A percentile compares a stretch with the other conserved stretches of the same genome.
Evolutionary conservation across 768 basidiomycete species (phyloP).

Genomic region (Mycena haematopus): DNA sequence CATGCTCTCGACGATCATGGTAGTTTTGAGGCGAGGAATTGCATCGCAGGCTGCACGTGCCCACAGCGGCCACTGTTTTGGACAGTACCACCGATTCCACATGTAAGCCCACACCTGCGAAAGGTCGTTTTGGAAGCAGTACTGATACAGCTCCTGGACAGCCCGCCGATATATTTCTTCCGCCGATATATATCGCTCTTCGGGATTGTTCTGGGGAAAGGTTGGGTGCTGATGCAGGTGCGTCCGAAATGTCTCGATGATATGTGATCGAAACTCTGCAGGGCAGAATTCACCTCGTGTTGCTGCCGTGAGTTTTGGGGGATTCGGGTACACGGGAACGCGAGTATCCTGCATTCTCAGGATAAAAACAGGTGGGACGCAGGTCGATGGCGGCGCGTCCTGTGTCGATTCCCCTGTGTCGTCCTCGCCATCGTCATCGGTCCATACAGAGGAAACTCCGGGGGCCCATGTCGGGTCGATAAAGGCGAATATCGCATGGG

Average conservation of each 20-base stretch:
- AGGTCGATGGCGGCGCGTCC: constrained; percentile 6
- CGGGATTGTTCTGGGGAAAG: background rate
- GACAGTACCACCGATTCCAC: background rate
- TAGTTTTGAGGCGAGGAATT: constrained; percentile 28
- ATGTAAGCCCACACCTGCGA: background rate
- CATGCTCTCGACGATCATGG: constrained; percentile 35
- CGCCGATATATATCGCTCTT: background rate
- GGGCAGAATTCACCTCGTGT: background rate
- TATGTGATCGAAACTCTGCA: background rate
- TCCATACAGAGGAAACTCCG: constrained; percentile 10
- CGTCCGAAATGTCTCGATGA: background rate
- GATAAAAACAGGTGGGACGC: constrained; percentile 29
- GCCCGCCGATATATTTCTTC: background rate
- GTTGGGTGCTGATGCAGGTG: background rate
- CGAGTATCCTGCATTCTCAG: constrained; percentile 13
- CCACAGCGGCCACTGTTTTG: background rate
- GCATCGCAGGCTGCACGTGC: background rate
- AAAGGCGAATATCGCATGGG: constrained; percentile 28
- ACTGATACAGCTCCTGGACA: background rate
- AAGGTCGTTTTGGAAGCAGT: background rate
- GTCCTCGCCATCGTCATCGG: constrained; percentile 7
- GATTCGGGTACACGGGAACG: constrained; percentile 19
- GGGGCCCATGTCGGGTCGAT: constrained; percentile 36
- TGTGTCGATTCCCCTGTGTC: too few relatives aligned
- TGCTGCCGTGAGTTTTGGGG: background rate